Percentiles rank a stretch among this genome's conserved stretches.
Conservation (phyloP, 2,329 filamentous ascomycete species). For the Trichoderma koningiopsis region DNA sequence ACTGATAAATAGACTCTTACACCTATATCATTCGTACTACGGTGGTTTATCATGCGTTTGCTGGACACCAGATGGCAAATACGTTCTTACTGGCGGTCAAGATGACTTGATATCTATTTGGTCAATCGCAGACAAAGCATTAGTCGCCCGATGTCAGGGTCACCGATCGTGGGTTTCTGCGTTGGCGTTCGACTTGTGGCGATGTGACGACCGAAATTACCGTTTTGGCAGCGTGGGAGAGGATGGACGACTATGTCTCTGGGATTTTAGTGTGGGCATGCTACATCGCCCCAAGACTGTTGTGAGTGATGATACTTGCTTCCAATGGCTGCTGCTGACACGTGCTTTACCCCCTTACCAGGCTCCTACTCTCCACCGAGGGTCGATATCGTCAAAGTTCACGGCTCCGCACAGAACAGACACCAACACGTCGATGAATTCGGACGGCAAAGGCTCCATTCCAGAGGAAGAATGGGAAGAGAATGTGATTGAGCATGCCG, state of each 20-base stretch:
- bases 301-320: slow-evolving; percentile 52
- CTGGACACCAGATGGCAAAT: slow-evolving; percentile 97
- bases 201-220: slow-evolving; percentile 93
- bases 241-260: slow-evolving; percentile 85
- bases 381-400: slow-evolving; percentile 55
- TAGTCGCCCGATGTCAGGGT: slow-evolving; percentile 90
- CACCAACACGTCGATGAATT: slow-evolving; percentile 60
- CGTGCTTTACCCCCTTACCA: background rate
- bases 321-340: background rate
- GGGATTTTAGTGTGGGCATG: slow-evolving; percentile 99
- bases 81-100: slow-evolving; percentile 91
- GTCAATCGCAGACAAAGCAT: slow-evolving; percentile 78
- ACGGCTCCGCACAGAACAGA: slow-evolving; percentile 57
- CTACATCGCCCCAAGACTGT: slow-evolving; percentile 79
- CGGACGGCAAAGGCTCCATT: slow-evolving; percentile 70
- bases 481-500: slow-evolving; percentile 69
- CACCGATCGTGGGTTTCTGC: slow-evolving; percentile 95
- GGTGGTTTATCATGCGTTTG: slow-evolving; percentile 90
- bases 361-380: slow-evolving; percentile 46
- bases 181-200: slow-evolving; percentile 95
- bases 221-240: slow-evolving; percentile 95
- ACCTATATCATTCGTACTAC: slow-evolving; percentile 89
- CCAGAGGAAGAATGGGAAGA: slow-evolving; percentile 59
- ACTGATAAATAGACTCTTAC: slow-evolving; percentile 64
- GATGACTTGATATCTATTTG: slow-evolving; percentile 97